Evolutionary conservation across 1,139 yeast genomes (phyloP).

Genomic region (Yamadazyma songkhlaensis): DNA sequence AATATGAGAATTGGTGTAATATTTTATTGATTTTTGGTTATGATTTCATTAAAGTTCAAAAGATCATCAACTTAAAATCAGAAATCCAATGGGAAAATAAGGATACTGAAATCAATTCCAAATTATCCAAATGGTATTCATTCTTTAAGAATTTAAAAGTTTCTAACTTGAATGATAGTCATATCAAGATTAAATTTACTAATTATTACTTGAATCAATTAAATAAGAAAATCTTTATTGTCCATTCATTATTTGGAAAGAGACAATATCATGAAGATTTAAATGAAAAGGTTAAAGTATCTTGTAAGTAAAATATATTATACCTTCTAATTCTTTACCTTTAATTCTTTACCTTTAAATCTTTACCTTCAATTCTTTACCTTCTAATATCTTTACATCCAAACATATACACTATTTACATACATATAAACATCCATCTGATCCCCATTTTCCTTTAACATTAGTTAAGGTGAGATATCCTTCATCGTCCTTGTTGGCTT

Average conservation of each 20-base stretch:
- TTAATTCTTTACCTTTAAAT: neutral
- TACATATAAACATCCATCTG: slow-evolving; percentile 69
- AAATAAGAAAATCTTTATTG: slow-evolving; percentile 31
- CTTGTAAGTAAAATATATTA: slow-evolving; percentile 11
- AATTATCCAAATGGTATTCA: slow-evolving; percentile 30
- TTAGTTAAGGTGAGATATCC: slow-evolving; percentile 60
- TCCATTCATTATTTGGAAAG: slow-evolving; percentile 16
- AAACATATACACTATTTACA: slow-evolving; percentile 5
- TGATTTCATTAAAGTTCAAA: slow-evolving; percentile 36
- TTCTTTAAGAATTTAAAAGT: slow-evolving; percentile 24
- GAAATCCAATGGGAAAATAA: slow-evolving; percentile 32
- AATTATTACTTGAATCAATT: slow-evolving; percentile 33
- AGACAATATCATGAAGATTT: slow-evolving; percentile 14
- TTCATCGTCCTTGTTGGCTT: slow-evolving; percentile 33
- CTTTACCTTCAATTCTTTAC: neutral
- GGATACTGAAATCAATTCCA: slow-evolving; percentile 17
- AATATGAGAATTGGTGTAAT: slow-evolving; percentile 58
- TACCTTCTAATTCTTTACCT: neutral
- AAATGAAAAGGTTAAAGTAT: slow-evolving; percentile 12
- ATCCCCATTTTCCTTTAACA: slow-evolving; percentile 60
- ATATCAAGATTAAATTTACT: slow-evolving; percentile 27
- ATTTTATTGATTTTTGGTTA: slow-evolving; percentile 43
- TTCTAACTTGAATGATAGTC: slow-evolving; percentile 15
- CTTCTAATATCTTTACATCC: neutral
- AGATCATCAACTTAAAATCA: slow-evolving; percentile 17